Evolutionary conservation across 1,284 basidiomycete species (phyloP).

Genomic region (Farysia itapuensis): DNA sequence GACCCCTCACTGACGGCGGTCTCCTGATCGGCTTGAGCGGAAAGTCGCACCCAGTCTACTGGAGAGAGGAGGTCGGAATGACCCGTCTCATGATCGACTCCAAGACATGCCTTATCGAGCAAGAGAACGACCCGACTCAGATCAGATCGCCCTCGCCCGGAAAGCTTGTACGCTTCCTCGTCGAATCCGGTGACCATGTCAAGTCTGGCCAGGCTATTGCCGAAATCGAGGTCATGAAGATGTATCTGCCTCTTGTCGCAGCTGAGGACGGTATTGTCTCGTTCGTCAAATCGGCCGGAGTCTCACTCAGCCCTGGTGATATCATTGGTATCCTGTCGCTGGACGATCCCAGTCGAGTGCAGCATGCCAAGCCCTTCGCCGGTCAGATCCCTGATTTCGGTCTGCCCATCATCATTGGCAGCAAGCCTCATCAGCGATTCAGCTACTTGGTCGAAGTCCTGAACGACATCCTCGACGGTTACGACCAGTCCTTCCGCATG

Average conservation of each 20-base stretch:
- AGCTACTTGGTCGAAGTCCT: conserved; percentile 76
- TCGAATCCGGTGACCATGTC: conserved; percentile 96
- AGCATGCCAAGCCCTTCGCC: conserved; percentile 96
- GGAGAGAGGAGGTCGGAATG: conserved; percentile 88
- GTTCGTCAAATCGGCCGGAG: conserved; percentile 96
- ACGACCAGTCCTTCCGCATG: conserved; percentile 63
- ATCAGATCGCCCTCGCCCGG: conserved; percentile 93
- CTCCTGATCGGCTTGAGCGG: conserved; percentile 87
- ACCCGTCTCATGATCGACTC: conserved; percentile 82
- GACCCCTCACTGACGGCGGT: conserved; percentile 91
- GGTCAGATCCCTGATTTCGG: conserved; percentile 72
- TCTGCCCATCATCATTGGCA: conserved; percentile 80
- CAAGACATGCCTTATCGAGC: conserved; percentile 97
- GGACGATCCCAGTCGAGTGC: conserved; percentile 94
- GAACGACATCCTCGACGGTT: conserved; percentile 71
- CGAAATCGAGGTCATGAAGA: conserved; percentile 76
- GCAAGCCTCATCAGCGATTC: conserved; percentile 87
- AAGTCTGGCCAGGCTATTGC: conserved; percentile 95
- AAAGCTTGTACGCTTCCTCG: conserved; percentile 90
- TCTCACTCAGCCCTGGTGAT: conserved; percentile 94
- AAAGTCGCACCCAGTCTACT: conserved; percentile 95
- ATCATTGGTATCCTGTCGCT: conserved; percentile 95
- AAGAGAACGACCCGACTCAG: conserved; percentile 99
- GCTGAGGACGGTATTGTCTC: conserved; percentile 80
- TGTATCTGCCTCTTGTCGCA: conserved; percentile 71